These are phyloP conservation scores for Obba rivulosa DNA, from an alignment of 768 basidiomycete species.

Conservation along the genomic window DNA sequence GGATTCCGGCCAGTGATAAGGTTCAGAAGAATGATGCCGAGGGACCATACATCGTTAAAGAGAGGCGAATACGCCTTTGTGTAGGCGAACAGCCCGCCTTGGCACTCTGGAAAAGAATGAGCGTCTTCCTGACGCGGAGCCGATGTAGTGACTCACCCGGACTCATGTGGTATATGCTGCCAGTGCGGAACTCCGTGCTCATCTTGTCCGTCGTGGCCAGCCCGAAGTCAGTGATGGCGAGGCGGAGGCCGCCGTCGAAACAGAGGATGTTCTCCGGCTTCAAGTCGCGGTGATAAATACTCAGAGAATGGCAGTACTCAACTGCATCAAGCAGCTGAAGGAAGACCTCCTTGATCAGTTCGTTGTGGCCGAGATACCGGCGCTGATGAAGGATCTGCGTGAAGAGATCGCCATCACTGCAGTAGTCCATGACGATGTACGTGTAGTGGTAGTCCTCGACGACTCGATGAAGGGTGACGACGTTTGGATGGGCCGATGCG, in stretches of 20 bases:
- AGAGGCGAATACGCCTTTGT: constrained; percentile 76
- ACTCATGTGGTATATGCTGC: constrained; percentile 98
- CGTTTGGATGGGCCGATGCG: constrained; percentile 68
- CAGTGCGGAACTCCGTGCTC: constrained; percentile 88
- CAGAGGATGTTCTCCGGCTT: constrained; percentile 97
- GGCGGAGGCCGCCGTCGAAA: constrained; percentile 66
- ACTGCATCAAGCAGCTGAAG: constrained; percentile 91
- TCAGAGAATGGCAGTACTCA: constrained; percentile 85
- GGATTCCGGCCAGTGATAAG: constrained; percentile 93
- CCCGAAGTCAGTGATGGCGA: constrained; percentile 94
- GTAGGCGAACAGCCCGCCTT: constrained; percentile 63
- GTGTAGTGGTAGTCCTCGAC: constrained; percentile 78
- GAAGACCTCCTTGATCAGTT: constrained; percentile 85
- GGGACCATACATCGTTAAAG: constrained; percentile 93
- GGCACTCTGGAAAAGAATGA: constrained; percentile 64
- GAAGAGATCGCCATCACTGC: constrained; percentile 87
- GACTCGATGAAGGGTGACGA: constrained; percentile 87
- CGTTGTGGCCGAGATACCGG: constrained; percentile 79
- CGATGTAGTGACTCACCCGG: constrained; percentile 53
- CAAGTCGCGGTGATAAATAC: constrained; percentile 94
- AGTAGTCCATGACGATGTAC: constrained; percentile 93
- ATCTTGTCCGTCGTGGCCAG: constrained; percentile 83
- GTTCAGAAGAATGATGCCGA: constrained; percentile 95
- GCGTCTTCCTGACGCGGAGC: constrained; percentile 11
- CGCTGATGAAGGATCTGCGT: constrained; percentile 77